Evolutionary conservation across 257 asterid genomes (phyloP).

Genomic region (Penstemon eatonii): DNA sequence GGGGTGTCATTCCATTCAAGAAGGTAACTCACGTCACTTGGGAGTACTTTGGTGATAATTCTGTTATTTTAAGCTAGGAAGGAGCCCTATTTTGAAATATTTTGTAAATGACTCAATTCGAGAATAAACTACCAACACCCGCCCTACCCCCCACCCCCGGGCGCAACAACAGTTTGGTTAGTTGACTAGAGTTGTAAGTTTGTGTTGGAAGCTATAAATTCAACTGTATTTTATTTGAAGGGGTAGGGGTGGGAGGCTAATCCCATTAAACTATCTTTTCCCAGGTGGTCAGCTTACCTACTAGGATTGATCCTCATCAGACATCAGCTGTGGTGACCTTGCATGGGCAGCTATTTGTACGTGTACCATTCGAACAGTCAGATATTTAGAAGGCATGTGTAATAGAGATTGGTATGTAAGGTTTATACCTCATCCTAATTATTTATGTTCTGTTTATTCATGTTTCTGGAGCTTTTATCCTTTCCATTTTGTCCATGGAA

Average conservation of each 20-base stretch:
- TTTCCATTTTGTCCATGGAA: too few species aligned
- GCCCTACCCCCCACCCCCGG: too few species aligned
- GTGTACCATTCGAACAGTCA: slow-evolving; percentile 82
- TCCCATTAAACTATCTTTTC: slow-evolving; percentile 21
- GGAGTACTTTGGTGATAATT: not conserved
- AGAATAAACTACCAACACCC: not conserved
- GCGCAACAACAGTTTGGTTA: not conserved
- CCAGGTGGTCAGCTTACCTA: slow-evolving; percentile 86
- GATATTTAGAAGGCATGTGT: slow-evolving; percentile 36
- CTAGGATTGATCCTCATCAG: slow-evolving; percentile 94
- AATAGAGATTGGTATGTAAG: too few species aligned
- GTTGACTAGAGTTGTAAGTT: not conserved
- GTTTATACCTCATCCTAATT: too few species aligned
- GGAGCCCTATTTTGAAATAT: not conserved
- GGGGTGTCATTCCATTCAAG: slow-evolving; percentile 93
- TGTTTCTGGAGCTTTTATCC: too few species aligned
- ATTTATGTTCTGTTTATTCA: too few species aligned
- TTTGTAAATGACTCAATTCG: not conserved
- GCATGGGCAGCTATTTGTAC: slow-evolving; percentile 91
- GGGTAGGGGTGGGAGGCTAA: slow-evolving; percentile 1
- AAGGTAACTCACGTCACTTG: slow-evolving; percentile 49
- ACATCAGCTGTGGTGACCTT: slow-evolving; percentile 92
- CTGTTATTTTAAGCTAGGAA: not conserved
- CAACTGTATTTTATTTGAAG: slow-evolving; percentile 6
- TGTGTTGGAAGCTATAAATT: not conserved